These are phyloP conservation scores for Taiozyma sp. DNA, from an alignment of 1,139 yeast genomes.

Conservation along the genomic window DNA sequence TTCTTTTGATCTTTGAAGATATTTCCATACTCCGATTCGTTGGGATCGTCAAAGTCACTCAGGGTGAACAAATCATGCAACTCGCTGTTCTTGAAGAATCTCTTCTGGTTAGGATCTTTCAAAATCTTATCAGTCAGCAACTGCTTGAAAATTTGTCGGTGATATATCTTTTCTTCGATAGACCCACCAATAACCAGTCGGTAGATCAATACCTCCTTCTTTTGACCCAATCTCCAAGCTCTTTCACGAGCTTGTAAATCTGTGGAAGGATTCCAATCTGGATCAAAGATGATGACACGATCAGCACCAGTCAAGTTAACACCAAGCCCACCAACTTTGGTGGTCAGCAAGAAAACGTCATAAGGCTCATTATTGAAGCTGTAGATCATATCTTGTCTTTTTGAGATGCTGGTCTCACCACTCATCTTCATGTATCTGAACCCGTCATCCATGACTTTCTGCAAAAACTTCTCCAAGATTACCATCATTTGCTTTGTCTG, in stretches of 20 bases:
- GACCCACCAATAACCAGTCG: constrained; percentile 93
- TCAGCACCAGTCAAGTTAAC: constrained; percentile 94
- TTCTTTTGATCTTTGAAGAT: constrained; percentile 24
- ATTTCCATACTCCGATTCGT: constrained; percentile 22
- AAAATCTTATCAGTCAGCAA: constrained; percentile 88
- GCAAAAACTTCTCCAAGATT: constrained; percentile 68
- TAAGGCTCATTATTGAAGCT: constrained; percentile 59
- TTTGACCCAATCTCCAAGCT: constrained; percentile 97
- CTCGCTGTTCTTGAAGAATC: constrained; percentile 91
- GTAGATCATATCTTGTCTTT: constrained; percentile 78
- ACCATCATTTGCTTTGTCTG: constrained; percentile 95
- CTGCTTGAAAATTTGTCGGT: constrained; percentile 94
- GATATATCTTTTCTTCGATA: constrained; percentile 94
- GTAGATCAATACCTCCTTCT: constrained; percentile 88
- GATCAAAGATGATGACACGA: constrained; percentile 89
- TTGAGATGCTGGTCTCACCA: constrained; percentile 80
- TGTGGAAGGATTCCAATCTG: constrained; percentile 98
- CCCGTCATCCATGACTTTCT: constrained; percentile 32
- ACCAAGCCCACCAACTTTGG: constrained; percentile 95
- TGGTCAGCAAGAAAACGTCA: constrained; percentile 75
- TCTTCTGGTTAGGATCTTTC: constrained; percentile 90
- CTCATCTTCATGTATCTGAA: constrained; percentile 81
- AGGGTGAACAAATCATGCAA: constrained; percentile 83
- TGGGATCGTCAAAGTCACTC: constrained; percentile 62
- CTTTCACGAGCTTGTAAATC: constrained; percentile 96